Evolutionary conservation across 148 eudicot species (phyloP), one percentile per base, ranked within the genome.

Genomic region (Cornus controversa): DNA sequence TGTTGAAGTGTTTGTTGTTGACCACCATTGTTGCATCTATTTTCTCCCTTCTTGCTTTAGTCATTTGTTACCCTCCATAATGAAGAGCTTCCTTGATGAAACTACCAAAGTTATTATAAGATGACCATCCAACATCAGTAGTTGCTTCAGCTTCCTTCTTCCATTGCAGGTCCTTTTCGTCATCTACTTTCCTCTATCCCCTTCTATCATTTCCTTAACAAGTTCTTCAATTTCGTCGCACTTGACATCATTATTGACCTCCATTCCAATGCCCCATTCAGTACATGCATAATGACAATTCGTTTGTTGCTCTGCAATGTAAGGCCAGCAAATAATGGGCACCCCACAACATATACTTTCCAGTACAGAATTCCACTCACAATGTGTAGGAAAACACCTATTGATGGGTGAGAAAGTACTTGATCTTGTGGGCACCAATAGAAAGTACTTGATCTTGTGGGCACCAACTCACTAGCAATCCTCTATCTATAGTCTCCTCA

Each of bases 381-480:
- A 29, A 29, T 29, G 34, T 29, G 34, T 29, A 29, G 3, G 3
- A 29, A 29, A 29, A 3, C 34, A 29, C 34, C 34, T 1, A 29
- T 3, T 29, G 34, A 29, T 29, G 34, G 34, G 34, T 29, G 34
- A 0, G 42, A 13, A 8, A 76, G 62, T 23, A 75, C 79, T 25
- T 70, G 36, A 0, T 80, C 82, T 40, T 80, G 82, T 4, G 79
- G 24, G 45, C 82, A 80, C 82, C 3, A 29, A 3, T 29, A 0
- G 42, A 13, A 8, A 76, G 62, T 23, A 75, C 79, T 25, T 70
- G 36, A 0, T 80, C 82, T 40, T 80, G 82, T 4, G 79, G 24
- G 45, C 82, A 80, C 82, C 82, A 80, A 50, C 75, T 64, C 22
- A 71, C 23, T 18, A 80, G 11, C 9, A 75, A 75, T 14, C 79